These are phyloP conservation scores for Leccinum barrowsii DNA, from an alignment of 768 basidiomycete species.

Conservation along the genomic window DNA sequence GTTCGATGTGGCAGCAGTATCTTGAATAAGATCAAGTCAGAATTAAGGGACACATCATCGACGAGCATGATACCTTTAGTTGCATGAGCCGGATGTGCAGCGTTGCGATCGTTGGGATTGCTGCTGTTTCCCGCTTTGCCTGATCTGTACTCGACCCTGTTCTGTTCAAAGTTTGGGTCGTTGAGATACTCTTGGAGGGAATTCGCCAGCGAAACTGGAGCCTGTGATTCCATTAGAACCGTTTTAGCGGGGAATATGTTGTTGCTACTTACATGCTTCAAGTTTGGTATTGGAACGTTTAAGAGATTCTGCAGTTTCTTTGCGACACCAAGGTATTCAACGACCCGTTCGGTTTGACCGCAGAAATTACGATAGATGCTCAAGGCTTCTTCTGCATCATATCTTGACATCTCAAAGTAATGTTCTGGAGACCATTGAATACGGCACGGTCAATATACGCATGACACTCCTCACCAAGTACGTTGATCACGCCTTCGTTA, in stretches of 20 bases:
- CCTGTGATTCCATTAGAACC: slow-evolving; percentile 44
- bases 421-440: slow-evolving; percentile 55
- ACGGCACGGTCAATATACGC: slow-evolving; percentile 11
- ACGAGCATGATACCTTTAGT: slow-evolving; percentile 15
- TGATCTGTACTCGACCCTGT: slow-evolving; percentile 85
- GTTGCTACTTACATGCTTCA: slow-evolving; percentile 69
- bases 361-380: slow-evolving; percentile 92
- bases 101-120: slow-evolving; percentile 12
- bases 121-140: slow-evolving; percentile 67
- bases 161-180: slow-evolving; percentile 96
- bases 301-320: slow-evolving; percentile 90
- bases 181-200: slow-evolving; percentile 94
- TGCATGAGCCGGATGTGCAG: slow-evolving; percentile 6
- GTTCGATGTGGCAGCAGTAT: slow-evolving; percentile 16
- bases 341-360: slow-evolving; percentile 86
- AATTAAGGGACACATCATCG: neutral
- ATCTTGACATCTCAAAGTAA: slow-evolving; percentile 96
- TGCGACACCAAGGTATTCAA: slow-evolving; percentile 89
- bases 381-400: slow-evolving; percentile 86
- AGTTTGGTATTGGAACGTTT: slow-evolving; percentile 90
- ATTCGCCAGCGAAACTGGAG: slow-evolving; percentile 90
- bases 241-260: neutral
- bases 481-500: slow-evolving; percentile 90
- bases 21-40: slow-evolving; percentile 9
- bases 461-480: slow-evolving; percentile 53